Evolutionary conservation across 805 yeast genomes (phyloP), one percentile per base, ranked within the genome.

Genomic region (Lipomyces spencermartinsiae): DNA sequence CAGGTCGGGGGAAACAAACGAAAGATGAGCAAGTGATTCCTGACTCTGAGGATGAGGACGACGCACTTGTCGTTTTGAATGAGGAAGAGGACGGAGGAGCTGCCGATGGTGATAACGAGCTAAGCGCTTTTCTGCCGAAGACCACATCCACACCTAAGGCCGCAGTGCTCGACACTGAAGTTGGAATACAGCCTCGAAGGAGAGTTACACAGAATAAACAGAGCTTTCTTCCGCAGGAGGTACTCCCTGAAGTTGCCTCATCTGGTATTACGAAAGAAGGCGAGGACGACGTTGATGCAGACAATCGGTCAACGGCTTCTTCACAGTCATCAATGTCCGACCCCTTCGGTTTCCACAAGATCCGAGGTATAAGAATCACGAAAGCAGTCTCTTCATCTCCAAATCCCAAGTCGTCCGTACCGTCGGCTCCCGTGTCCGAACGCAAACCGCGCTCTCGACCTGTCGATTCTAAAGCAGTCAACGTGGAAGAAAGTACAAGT

Each of bases 301-400:
- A 65, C 29, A 46, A 54, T 51, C 19, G 29, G 25, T 37, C 66
- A 14, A 39, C 31, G 8, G 49, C 61, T 6, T 60, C 63, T 0
- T 66, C 69, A n/a, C 61, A 62, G 34, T 66, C 66, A 14, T 43
- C 49, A n/a, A 16, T n/a, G 49, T 66, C 69, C 5, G 70, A 66
- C 55, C 65, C 68, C 9, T 67, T 67, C 57, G 70, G 70, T n/a
- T 67, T 67, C 35, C 43, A 22, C 39, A 58, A 67, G 46, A 67
- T 67, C 25, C 60, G 63, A 29, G 70, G 70, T 16, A 14, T 67
- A 9, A 57, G 64, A 9, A 31, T 58, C 33, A 57, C 58, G 2
- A 22, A 54, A 22, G 33, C 16, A 25, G 37, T 61, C 2, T 43
- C 65, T 9, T 58, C 68, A 14, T 51, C 56, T 7, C 16, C 58